phyloP scores from a whole-genome alignment of 2,329 filamentous ascomycete species.

The Coniosporium tulheliwenetii region DNA sequence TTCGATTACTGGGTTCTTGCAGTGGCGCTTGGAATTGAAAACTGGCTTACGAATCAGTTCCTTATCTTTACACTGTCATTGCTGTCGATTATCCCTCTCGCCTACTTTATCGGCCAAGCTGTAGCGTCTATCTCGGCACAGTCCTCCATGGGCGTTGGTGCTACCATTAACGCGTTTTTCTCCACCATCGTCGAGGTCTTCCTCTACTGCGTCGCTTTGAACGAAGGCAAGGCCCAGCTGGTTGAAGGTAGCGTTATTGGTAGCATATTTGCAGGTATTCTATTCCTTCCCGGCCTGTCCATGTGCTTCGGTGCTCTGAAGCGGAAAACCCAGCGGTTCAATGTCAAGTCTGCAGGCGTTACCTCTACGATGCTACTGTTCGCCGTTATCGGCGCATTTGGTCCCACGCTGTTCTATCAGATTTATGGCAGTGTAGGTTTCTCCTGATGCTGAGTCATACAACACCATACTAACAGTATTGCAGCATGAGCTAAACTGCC shows the following conservation, averaged over 20 bases:
- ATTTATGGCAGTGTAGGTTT: slow-evolving; percentile 74
- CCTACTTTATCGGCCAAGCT: slow-evolving; percentile 97
- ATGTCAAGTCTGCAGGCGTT: slow-evolving; percentile 87
- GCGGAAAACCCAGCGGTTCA: slow-evolving; percentile 96
- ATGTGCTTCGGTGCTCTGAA: slow-evolving; percentile 99
- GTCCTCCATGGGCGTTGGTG: slow-evolving; percentile 94
- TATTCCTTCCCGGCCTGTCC: slow-evolving; percentile 85
- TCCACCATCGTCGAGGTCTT: slow-evolving; percentile 96
- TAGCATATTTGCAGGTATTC: slow-evolving; percentile 91
- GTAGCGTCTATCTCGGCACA: slow-evolving; percentile 97
- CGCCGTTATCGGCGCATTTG: slow-evolving; percentile 86
- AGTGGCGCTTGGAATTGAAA: slow-evolving; percentile 50
- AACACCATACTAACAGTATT: slow-evolving; percentile 17
- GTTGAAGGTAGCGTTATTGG: slow-evolving; percentile 96
- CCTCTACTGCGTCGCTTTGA: slow-evolving; percentile 86
- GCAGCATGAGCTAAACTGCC: slow-evolving; percentile 81
- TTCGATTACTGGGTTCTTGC: slow-evolving; percentile 78
- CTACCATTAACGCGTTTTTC: slow-evolving; percentile 96
- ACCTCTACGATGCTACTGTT: slow-evolving; percentile 97
- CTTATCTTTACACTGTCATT: slow-evolving; percentile 75
- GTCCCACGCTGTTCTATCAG: slow-evolving; percentile 93
- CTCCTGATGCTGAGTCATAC: neutral
- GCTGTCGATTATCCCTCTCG: slow-evolving; percentile 85
- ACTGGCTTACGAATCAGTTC: slow-evolving; percentile 63
- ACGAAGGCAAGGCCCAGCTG: slow-evolving; percentile 78